Conservation (phyloP, 352 stramenopile genomes). For the Globisporangium sylvaticum region DNA sequence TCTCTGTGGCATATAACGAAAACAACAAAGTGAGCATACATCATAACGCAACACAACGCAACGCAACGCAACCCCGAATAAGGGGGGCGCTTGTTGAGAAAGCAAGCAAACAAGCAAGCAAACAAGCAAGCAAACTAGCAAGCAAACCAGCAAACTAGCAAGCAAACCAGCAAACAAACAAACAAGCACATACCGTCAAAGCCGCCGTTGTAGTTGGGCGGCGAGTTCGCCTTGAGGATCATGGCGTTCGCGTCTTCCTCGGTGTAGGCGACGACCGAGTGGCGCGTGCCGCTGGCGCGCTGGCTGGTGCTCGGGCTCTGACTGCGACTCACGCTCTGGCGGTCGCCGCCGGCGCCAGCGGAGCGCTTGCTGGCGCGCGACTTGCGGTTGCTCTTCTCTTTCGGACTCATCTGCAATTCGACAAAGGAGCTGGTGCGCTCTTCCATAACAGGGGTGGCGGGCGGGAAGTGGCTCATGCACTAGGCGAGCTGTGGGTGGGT, state of each 20-base stretch:
- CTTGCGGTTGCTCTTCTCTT: slow-evolving; percentile 13
- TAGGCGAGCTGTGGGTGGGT: not conserved
- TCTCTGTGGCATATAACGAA: slow-evolving; percentile 28
- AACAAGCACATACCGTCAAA: slow-evolving; percentile 37
- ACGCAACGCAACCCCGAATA: slow-evolving; percentile 3
- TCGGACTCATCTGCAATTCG: slow-evolving; percentile 19
- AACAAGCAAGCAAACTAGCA: too few species aligned
- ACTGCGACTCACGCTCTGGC: slow-evolving; percentile 4
- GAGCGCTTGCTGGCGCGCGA: slow-evolving; percentile 27
- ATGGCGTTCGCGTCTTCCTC: slow-evolving; percentile 60
- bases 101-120: too few species aligned
- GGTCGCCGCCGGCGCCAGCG: not conserved
- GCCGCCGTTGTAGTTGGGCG: slow-evolving; percentile 56
- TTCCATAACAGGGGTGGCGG: slow-evolving; percentile 30
- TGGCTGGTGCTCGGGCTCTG: slow-evolving; percentile 21
- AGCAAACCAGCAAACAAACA: not conserved
- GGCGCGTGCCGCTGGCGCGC: slow-evolving; percentile 15
- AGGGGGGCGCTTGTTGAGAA: not conserved
- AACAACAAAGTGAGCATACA: not conserved
- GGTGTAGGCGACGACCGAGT: slow-evolving; percentile 29
- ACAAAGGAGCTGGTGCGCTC: slow-evolving; percentile 52
- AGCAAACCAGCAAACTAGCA: too few species aligned
- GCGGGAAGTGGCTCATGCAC: slow-evolving; percentile 5
- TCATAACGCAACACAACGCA: too few species aligned
- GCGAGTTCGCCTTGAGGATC: slow-evolving; percentile 62